Conservation (phyloP, 2,329 filamentous ascomycete genomes). For the Orbilia quercus region DNA sequence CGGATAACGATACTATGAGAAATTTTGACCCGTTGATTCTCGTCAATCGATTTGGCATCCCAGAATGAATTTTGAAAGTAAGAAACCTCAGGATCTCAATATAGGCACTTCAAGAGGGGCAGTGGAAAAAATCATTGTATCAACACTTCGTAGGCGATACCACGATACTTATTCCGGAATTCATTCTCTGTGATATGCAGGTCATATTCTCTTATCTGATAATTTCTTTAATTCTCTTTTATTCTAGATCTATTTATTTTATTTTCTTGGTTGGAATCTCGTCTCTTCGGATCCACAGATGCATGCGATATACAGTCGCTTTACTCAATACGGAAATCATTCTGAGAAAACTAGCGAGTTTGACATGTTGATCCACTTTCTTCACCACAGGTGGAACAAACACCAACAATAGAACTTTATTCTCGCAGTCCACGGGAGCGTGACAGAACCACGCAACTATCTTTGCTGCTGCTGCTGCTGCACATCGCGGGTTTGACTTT, state of each 20-base stretch:
- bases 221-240: conserved; percentile 9
- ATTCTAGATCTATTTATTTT: background rate
- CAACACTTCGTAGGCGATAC: too few species aligned
- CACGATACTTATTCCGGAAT: too few species aligned
- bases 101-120: background rate
- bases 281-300: conserved; percentile 10
- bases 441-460: background rate
- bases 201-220: too few species aligned
- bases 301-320: conserved; percentile 1
- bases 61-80: too few species aligned
- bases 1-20: too few species aligned
- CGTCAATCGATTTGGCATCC: too few species aligned
- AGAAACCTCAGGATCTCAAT: too few species aligned
- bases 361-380: conserved; percentile 11
- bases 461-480: background rate
- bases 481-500: background rate
- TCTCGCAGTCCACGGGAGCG: background rate
- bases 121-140: background rate
- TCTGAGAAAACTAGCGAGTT: conserved; percentile 19
- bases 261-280: conserved; percentile 11
- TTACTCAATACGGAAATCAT: conserved; percentile 17
- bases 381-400: conserved; percentile 10
- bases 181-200: too few species aligned
- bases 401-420: conserved; percentile 3
- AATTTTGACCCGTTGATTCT: too few species aligned